Evolutionary conservation across 768 basidiomycete genomes (phyloP), one percentile per base, ranked within the genome.

Genomic region (Mycena galericulata): DNA sequence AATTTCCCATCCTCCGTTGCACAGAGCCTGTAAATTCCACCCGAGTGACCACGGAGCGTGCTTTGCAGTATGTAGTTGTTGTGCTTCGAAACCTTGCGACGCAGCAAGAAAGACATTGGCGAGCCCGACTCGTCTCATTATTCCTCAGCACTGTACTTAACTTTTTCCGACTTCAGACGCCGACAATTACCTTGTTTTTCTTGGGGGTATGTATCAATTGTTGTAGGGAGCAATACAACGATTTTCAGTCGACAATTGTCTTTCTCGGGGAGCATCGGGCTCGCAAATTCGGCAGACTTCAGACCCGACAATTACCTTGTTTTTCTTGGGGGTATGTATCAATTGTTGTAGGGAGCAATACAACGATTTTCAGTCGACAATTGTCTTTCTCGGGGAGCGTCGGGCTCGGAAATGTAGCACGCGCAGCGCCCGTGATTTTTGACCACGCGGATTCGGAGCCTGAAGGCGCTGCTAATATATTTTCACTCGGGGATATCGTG

Each of bases 11-110:
- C 69, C 27, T 67, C 65, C 12, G 55, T 60, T 40, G 60, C 54
- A n/a, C 32, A 29, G 30, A 70, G 69, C 20, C 32, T 18, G 47
- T 63, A 26, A 32, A 70, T 55, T 29, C 59, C 69, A 41, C 69
- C 69, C 2, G 62, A 63, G 56, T 70, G 69, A 41, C 69, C 65
- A n/a, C 27, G 43, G n/a, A 70, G 65, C 60, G 32, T 45, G 54
- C 46, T 27, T 17, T 59, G 60, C 38, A 63, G 41, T 26, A 22
- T 17, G 55, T 70, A 70, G 38, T 18, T 46, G 53, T 50, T 34
- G 36, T 60, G 27, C 57, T 53, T 67, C 43, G 59, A 56, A 47
- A 50, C 18, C n/a, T 50, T 47, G 41, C 36, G 51, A 40, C 43
- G 50, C n/a, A 66, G 50, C 41, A 47, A 60, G 43, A 67, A 55